A percentile compares a stretch with the other conserved stretches of the same genome.
Conservation (phyloP, 2,329 filamentous ascomycete species). For the Phaeosphaeriaceae sp. region DNA sequence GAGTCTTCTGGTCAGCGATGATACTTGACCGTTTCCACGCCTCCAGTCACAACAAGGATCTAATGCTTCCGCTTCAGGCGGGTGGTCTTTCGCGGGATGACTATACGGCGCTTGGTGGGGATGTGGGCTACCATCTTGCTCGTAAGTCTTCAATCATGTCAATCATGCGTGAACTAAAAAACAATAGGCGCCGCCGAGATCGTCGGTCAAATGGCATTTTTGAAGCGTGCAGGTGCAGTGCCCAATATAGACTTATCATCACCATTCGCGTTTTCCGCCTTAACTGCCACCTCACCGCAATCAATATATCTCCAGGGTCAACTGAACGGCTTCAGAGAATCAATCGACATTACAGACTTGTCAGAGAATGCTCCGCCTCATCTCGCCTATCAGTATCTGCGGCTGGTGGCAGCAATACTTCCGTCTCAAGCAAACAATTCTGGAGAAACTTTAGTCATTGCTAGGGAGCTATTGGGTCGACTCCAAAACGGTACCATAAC, state of each 20-base stretch:
- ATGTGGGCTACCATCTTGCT: constrained; percentile 45
- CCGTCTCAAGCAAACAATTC: constrained; percentile 31
- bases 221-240: constrained; percentile 37
- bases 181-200: constrained; percentile 39
- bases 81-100: constrained; percentile 44
- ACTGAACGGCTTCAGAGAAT: constrained; percentile 41
- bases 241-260: constrained; percentile 41
- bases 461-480: constrained; percentile 39
- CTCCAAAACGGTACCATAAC: constrained; percentile 36
- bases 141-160: constrained; percentile 31
- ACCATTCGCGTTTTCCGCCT: constrained; percentile 33
- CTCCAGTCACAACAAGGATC: constrained; percentile 42
- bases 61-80: constrained; percentile 40
- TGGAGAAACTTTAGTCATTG: constrained; percentile 32
- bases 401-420: constrained; percentile 41
- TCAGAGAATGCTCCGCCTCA: constrained; percentile 39
- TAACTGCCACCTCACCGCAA: constrained; percentile 35
- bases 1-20: constrained; percentile 47
- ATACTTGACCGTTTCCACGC: constrained; percentile 50
- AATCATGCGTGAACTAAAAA: constrained; percentile 12
- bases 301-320: constrained; percentile 39
- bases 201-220: constrained; percentile 38
- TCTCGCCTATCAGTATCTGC: constrained; percentile 47
- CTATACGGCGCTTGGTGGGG: constrained; percentile 34
- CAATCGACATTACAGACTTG: constrained; percentile 38